phyloP scores from a whole-genome alignment of 805 yeast species.

The Huiozyma naganishii region DNA sequence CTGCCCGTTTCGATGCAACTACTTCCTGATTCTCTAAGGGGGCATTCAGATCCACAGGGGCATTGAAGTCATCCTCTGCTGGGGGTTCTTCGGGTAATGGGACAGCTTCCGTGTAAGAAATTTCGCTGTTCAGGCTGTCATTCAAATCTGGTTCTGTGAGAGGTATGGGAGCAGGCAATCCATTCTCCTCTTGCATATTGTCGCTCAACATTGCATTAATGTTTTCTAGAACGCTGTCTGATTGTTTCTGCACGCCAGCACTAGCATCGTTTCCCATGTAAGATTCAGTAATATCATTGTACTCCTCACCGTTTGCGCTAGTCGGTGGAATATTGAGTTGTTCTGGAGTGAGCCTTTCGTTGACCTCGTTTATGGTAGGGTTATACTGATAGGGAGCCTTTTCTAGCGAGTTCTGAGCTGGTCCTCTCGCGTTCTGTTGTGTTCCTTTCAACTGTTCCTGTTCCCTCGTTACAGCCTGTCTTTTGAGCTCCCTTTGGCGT shows the following conservation, averaged over 20 bases:
- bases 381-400: slow-evolving; percentile 18
- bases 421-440: neutral
- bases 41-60: neutral
- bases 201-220: slow-evolving; percentile 20
- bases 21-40: neutral
- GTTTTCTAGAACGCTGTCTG: slow-evolving; percentile 14
- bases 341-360: slow-evolving; percentile 6
- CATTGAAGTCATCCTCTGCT: neutral
- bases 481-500: too few relatives aligned
- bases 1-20: neutral
- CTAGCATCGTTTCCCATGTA: neutral
- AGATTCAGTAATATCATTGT: neutral
- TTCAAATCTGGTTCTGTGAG: too few relatives aligned
- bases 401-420: slow-evolving; percentile 6
- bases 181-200: neutral
- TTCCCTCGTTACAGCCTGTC: too few relatives aligned
- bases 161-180: neutral
- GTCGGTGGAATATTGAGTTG: neutral
- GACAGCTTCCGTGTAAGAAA: too few relatives aligned
- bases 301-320: neutral
- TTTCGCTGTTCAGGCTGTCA: too few relatives aligned
- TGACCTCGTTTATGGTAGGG: slow-evolving; percentile 14
- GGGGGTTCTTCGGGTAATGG: neutral
- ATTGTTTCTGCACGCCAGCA: neutral
- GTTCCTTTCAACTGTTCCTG: too few relatives aligned